Base-by-base conservation (phyloP, 176 grass and related monocot species). In the Carex littledalei region DNA sequence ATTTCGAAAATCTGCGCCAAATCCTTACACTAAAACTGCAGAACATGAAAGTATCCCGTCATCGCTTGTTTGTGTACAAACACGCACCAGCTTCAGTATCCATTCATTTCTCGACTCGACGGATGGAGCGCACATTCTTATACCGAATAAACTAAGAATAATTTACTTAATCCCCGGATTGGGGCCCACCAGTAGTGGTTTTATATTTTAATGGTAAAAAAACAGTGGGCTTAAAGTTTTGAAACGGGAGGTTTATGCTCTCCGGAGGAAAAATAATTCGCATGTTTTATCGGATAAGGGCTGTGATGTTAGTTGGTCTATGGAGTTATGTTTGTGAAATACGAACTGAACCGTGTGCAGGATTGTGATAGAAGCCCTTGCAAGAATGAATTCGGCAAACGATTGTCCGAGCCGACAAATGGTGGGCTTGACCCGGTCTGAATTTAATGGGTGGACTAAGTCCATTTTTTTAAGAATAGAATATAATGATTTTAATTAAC, bases 141-240 rank as follows among this genome's bases (percentile, higher is more conserved):
- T 45, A 45, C 67, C 18, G 0, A 71, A 18, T 43, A 20, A 71
- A 45, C 67, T 43, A 71, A 35, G 14, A 35, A 5, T 17, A 2
- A 15, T 35, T 68, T 68, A 68, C 29, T 63, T 77, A 55, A 31
- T 55, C 24, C 11, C 6, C 5, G 1, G 5, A 78, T 14, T 32
- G 49, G 18, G 73, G 22, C 47, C 35, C 73, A 77, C 59, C 32
- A 41, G 5, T 65, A 10, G 0, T 67, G 60, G 81, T 68, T 32
- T 67, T 54, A 45, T 45, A 45, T 45, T 45, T 45, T 45, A 45
- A 68, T 26, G 4, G 14, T 21, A 83, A 68, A 55, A 64, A 70
- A 76, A 53, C 81, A 67, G 81, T 54, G 81, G 81, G 81, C 37
- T 32, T 83, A 29, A 18, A 22, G 41, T 5, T 74, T 74, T 24